These are phyloP conservation scores for Adansonia madagascariensis DNA, from an alignment of 441 rosid genomes.

Conservation along the genomic window DNA sequence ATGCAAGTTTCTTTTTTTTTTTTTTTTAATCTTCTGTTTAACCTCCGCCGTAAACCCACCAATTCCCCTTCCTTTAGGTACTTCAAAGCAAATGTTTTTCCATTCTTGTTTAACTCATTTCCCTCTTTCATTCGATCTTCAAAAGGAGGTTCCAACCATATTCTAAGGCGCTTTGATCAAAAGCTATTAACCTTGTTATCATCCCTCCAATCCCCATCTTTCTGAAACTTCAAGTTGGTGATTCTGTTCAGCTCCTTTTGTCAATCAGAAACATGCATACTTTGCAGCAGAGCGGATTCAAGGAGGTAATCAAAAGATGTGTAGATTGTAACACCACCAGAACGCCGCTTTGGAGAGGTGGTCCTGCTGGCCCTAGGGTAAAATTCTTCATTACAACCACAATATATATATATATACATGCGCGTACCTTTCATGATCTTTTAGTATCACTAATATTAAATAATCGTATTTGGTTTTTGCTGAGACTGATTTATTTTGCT, in stretches of 20 bases:
- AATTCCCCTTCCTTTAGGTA: too few relatives aligned
- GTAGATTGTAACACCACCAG: constrained; percentile 54
- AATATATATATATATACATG: neutral
- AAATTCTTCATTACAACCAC: neutral
- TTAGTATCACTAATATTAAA: too few relatives aligned
- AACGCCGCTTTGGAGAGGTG: constrained; percentile 66
- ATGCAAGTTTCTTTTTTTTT: neutral
- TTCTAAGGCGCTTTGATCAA: too few relatives aligned
- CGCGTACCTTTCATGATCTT: neutral
- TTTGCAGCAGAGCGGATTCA: constrained; percentile 17
- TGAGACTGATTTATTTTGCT: neutral
- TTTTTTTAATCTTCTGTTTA: neutral
- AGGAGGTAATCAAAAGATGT: constrained; percentile 40
- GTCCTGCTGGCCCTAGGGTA: constrained; percentile 65
- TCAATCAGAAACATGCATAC: neutral
- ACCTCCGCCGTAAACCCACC: neutral
- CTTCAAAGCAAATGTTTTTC: too few relatives aligned
- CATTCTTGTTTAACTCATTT: too few relatives aligned
- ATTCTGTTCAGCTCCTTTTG: neutral
- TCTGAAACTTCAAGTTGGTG: neutral
- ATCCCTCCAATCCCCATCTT: too few relatives aligned
- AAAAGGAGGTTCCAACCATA: too few relatives aligned
- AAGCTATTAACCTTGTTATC: too few relatives aligned
- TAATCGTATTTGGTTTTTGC: neutral
- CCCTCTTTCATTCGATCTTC: too few relatives aligned